phyloP scores from a whole-genome alignment of 192 early-diverging fungal species.

The Lobosporangium transversale region DNA sequence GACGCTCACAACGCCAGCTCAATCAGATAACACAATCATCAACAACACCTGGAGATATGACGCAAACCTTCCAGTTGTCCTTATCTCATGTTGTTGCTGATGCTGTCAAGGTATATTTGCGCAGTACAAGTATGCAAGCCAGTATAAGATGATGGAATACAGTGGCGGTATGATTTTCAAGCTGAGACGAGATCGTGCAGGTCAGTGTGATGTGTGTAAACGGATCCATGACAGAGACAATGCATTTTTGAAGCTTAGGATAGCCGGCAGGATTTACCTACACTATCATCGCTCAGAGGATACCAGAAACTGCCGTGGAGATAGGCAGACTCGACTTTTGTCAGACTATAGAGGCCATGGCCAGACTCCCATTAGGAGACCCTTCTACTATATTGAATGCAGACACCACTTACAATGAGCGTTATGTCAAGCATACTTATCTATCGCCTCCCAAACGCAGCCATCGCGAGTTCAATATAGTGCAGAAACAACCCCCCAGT shows the following conservation, averaged over 20 bases:
- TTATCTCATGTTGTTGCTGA: constrained; percentile 9
- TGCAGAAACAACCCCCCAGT: constrained; percentile 20
- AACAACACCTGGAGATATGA: neutral
- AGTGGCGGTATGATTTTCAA: constrained; percentile 2
- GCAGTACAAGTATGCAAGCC: neutral
- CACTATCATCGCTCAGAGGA: constrained; percentile 14
- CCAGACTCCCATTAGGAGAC: neutral
- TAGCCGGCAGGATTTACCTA: constrained; percentile 1
- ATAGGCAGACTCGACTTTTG: constrained; percentile 4
- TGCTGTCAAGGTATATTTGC: constrained; percentile 17
- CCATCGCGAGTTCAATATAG: constrained; percentile 15
- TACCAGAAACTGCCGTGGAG: neutral
- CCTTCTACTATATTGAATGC: neutral
- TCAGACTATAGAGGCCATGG: neutral
- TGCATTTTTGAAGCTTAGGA: constrained; percentile 3
- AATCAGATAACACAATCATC: neutral
- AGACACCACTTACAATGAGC: constrained; percentile 8
- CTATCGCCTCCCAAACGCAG: neutral
- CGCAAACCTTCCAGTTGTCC: neutral
- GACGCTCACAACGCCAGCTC: neutral
- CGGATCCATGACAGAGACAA: constrained; percentile 11
- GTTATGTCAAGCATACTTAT: neutral
- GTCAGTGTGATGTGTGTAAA: constrained; percentile 20
- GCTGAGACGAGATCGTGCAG: constrained; percentile 1
- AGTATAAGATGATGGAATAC: constrained; percentile 11